Base-by-base conservation (phyloP, 2,329 filamentous ascomycete species). In the Diaporthe longicolla region DNA sequence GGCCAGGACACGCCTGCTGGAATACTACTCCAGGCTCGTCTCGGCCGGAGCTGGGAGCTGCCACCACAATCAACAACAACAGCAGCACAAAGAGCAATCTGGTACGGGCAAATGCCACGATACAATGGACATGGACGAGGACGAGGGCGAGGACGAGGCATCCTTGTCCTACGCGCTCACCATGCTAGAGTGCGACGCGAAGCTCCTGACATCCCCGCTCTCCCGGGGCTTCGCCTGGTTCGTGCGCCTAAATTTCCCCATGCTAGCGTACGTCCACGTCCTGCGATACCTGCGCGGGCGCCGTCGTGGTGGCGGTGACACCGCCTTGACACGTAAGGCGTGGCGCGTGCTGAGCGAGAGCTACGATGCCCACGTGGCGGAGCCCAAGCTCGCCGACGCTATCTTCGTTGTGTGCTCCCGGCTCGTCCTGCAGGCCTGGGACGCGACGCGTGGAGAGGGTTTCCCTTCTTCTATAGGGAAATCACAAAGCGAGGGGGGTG, bases 331-430 rank as follows among this genome's bases (percentile, higher is more conserved):
- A 4, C n/a, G 50, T 24, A 54, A 13, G 24, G 50, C 50, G 50
- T 54, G 50, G 50, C n/a, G 50, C 50, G 50, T 54, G 50, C 50
- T 54, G 50, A 10, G n/a, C 50, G 50, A 54, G 50, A 54, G 50
- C 50, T 54, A 54, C 24, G 50, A 54, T 24, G 50, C 50, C 4
- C 50, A 54, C 24, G 50, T 24, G 11, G 50, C 24, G 50, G 50
- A 54, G 50, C 50, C 50, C 24, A 54, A 54, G 50, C n/a, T 54
- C 11, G 50, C 50, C 50, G 50, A 54, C 11, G 50, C 50, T 10
- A 29, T 54, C 9, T 54, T 26, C n/a, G 24, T 15, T 24, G 50
- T 54, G 24, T 54, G 50, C 50, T 29, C 50, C 24, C 50, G 50
- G 24, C 50, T 54, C 50, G 24, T 54, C 11, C n/a, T 54, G 3